phyloP scores from a whole-genome alignment of 805 yeast genomes.

The Debaryomyces tyrocola region DNA sequence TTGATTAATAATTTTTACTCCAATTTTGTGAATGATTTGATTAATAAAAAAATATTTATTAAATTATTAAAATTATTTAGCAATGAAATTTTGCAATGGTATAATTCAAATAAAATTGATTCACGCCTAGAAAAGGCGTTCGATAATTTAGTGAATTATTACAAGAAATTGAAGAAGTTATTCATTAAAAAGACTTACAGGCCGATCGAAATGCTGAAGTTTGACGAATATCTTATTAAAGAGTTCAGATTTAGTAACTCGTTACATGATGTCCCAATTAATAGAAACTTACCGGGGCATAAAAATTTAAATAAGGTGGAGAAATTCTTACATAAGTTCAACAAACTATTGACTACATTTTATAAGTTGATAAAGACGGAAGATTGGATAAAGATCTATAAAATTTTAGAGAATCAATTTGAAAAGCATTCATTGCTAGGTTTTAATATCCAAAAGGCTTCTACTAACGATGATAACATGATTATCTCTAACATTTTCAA shows the following conservation, averaged over 20 bases:
- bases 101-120: constrained; percentile 42
- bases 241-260: constrained; percentile 43
- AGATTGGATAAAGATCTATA: constrained; percentile 81
- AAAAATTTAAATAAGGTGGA: constrained; percentile 52
- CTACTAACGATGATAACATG: constrained; percentile 53
- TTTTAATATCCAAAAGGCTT: constrained; percentile 42
- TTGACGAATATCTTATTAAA: constrained; percentile 37
- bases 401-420: constrained; percentile 68
- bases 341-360: constrained; percentile 57
- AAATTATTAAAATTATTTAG: constrained; percentile 68
- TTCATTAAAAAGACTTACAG: constrained; percentile 71
- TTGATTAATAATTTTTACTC: constrained; percentile 71
- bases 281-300: constrained; percentile 46
- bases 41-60: constrained; percentile 58
- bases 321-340: constrained; percentile 61
- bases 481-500: constrained; percentile 66
- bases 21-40: constrained; percentile 70
- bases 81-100: constrained; percentile 57
- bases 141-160: constrained; percentile 45
- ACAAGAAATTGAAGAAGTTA: constrained; percentile 64
- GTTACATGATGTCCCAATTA: constrained; percentile 47
- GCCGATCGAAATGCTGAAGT: constrained; percentile 48
- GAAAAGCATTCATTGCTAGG: constrained; percentile 60
- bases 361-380: constrained; percentile 56
- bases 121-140: constrained; percentile 33